A percentile compares a stretch with the other conserved stretches of the same genome.
phyloP scores from a whole-genome alignment of 2,329 filamentous ascomycete genomes.

The Talaromyces albobiverticillius region DNA sequence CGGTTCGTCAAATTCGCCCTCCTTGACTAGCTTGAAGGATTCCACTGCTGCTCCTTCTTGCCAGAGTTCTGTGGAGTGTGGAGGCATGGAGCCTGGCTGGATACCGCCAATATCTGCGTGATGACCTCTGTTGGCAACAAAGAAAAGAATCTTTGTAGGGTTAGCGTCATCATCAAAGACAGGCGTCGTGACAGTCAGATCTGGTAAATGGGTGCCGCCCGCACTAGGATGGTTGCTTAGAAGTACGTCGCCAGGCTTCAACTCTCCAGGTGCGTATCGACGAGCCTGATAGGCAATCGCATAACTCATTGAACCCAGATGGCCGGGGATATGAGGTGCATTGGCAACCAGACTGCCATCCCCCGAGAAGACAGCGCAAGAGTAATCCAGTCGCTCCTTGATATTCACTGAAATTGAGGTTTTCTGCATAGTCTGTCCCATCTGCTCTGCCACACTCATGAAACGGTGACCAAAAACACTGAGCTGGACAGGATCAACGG shows the following conservation, averaged over 20 bases:
- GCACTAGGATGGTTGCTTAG: constrained; percentile 83
- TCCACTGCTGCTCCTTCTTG: constrained; percentile 48
- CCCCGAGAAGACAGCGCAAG: constrained; percentile 75
- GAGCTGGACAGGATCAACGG: constrained; percentile 51
- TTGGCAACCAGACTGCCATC: constrained; percentile 65
- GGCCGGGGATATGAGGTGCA: constrained; percentile 50
- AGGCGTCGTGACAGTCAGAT: constrained; percentile 78
- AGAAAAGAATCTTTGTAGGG: constrained; percentile 73
- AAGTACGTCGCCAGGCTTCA: constrained; percentile 76
- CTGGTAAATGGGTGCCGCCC: constrained; percentile 77
- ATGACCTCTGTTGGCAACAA: constrained; percentile 75
- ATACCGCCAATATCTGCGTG: constrained; percentile 84
- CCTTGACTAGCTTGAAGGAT: constrained; percentile 63
- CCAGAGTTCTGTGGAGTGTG: constrained; percentile 45
- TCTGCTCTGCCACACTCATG: constrained; percentile 59
- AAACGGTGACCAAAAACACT: constrained; percentile 58
- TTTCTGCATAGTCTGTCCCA: constrained; percentile 57
- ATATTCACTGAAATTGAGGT: constrained; percentile 64
- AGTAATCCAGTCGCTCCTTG: constrained; percentile 83
- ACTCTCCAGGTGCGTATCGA: constrained; percentile 69
- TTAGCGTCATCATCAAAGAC: constrained; percentile 59
- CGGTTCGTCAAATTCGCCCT: constrained; percentile 75
- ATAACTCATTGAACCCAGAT: constrained; percentile 81
- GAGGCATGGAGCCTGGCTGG: constrained; percentile 77
- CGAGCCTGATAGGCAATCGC: constrained; percentile 74